Percentiles rank a stretch among this genome's conserved stretches.
phyloP scores from a whole-genome alignment of 495 filamentous ascomycete genomes.

The Podospora australis region DNA sequence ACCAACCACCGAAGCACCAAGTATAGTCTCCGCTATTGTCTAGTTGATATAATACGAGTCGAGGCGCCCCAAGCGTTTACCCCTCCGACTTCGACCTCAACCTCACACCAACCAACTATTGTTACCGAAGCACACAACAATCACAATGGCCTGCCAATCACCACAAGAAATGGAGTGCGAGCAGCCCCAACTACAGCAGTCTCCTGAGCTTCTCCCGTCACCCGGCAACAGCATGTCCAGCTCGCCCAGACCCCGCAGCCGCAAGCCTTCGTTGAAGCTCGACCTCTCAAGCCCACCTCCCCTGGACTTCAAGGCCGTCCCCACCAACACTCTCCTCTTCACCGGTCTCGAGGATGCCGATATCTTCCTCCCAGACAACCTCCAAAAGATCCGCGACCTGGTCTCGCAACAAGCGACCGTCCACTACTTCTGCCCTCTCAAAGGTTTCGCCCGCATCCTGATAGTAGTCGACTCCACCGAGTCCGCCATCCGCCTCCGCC shows the following conservation, averaged over 20 bases:
- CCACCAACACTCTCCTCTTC: slow-evolving; percentile 91
- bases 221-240: slow-evolving; percentile 27
- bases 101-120: no score
- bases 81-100: no score
- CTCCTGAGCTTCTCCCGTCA: slow-evolving; percentile 20
- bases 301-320: slow-evolving; percentile 68
- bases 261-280: slow-evolving; percentile 47
- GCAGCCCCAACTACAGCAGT: no score
- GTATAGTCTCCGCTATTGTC: no score
- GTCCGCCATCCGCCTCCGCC: slow-evolving; percentile 65
- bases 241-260: slow-evolving; percentile 18
- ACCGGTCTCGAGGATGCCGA: slow-evolving; percentile 73
- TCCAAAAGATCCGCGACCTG: slow-evolving; percentile 66
- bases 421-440: slow-evolving; percentile 85
- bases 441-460: slow-evolving; percentile 86
- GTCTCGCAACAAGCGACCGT: slow-evolving; percentile 64
- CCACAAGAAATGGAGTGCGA: no score
- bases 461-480: slow-evolving; percentile 73
- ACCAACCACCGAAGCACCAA: no score
- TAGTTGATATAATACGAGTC: no score
- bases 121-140: no score
- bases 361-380: slow-evolving; percentile 72
- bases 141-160: slow-evolving; percentile 8
- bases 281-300: slow-evolving; percentile 78
- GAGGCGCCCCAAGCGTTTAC: no score